phyloP scores from a whole-genome alignment of 441 rosid species.

The Lepidium campestre region DNA sequence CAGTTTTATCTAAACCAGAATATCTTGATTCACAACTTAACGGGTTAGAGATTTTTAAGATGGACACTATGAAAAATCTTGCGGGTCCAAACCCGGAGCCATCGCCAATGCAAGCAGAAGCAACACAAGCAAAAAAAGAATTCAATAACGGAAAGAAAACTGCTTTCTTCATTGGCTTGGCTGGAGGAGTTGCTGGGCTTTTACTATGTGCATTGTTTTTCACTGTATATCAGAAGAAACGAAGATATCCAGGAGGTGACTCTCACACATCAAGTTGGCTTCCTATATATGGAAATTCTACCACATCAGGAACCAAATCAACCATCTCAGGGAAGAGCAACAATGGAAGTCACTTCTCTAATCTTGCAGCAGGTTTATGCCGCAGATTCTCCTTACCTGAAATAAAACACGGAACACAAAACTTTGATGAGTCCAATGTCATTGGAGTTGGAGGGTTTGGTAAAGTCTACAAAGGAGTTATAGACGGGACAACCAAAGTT shows the following conservation, averaged over 20 bases:
- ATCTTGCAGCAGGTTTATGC: conserved; percentile 45
- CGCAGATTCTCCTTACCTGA: conserved; percentile 49
- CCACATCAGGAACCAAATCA: conserved; percentile 35
- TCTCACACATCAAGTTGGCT: conserved; percentile 35
- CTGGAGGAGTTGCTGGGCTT: conserved; percentile 34
- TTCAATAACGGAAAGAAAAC: not conserved
- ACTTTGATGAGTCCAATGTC: conserved; percentile 49
- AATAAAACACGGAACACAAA: conserved; percentile 44
- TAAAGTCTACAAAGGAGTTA: conserved; percentile 57
- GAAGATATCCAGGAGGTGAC: conserved; percentile 7
- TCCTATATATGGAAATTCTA: conserved; percentile 43
- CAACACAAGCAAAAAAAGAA: conserved; percentile 11
- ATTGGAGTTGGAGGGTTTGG: conserved; percentile 77
- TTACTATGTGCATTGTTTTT: conserved; percentile 27
- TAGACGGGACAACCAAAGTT: conserved; percentile 61
- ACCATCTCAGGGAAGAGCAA: conserved; percentile 30
- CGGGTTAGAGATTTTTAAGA: conserved; percentile 58
- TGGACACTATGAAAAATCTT: conserved; percentile 33
- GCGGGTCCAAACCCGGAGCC: conserved; percentile 52
- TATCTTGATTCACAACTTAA: conserved; percentile 39
- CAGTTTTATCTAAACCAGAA: conserved; percentile 25
- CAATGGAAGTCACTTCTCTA: conserved; percentile 35
- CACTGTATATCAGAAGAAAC: conserved; percentile 28
- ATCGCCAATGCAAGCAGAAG: conserved; percentile 36
- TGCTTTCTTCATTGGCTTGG: conserved; percentile 29